phyloP scores from a whole-genome alignment of 176 grass and related monocot species.

The Raddia distichophylla region DNA sequence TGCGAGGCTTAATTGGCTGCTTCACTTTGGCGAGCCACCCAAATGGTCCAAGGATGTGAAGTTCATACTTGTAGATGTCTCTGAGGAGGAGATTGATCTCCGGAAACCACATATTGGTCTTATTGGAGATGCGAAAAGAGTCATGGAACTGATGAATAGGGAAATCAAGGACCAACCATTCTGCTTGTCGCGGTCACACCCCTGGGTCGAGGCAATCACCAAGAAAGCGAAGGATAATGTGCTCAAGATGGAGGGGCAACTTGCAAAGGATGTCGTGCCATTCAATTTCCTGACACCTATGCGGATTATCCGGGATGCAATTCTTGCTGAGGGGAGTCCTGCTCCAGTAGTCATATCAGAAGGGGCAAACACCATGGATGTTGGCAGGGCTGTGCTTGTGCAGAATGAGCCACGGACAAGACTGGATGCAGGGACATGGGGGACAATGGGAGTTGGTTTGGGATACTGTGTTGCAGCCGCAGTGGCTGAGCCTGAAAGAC shows the following conservation, averaged over 20 bases:
- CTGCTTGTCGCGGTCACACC: slow-evolving; percentile 70
- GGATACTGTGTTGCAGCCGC: slow-evolving; percentile 93
- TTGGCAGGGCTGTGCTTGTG: slow-evolving; percentile 86
- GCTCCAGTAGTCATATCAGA: slow-evolving; percentile 80
- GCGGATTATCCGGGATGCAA: slow-evolving; percentile 84
- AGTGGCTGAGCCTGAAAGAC: slow-evolving; percentile 61
- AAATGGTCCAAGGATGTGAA: slow-evolving; percentile 94
- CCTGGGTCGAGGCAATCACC: slow-evolving; percentile 81
- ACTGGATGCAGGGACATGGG: slow-evolving; percentile 96
- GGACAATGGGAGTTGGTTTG: slow-evolving; percentile 92
- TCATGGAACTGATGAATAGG: slow-evolving; percentile 65
- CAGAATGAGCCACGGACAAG: slow-evolving; percentile 93
- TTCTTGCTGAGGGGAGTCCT: slow-evolving; percentile 68
- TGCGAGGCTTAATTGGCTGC: slow-evolving; percentile 90
- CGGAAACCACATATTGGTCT: slow-evolving; percentile 77
- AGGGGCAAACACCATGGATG: slow-evolving; percentile 96
- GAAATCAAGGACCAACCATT: slow-evolving; percentile 95
- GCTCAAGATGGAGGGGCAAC: slow-evolving; percentile 77
- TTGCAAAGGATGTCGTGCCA: slow-evolving; percentile 72
- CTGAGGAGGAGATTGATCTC: slow-evolving; percentile 81
- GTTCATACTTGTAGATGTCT: slow-evolving; percentile 82
- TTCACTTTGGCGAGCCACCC: slow-evolving; percentile 85
- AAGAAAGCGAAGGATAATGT: slow-evolving; percentile 82
- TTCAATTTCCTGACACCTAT: slow-evolving; percentile 97
- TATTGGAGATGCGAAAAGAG: slow-evolving; percentile 70